These are phyloP conservation scores for Pythium dissotocum DNA, from an alignment of 352 stramenopile species.

Conservation along the genomic window DNA sequence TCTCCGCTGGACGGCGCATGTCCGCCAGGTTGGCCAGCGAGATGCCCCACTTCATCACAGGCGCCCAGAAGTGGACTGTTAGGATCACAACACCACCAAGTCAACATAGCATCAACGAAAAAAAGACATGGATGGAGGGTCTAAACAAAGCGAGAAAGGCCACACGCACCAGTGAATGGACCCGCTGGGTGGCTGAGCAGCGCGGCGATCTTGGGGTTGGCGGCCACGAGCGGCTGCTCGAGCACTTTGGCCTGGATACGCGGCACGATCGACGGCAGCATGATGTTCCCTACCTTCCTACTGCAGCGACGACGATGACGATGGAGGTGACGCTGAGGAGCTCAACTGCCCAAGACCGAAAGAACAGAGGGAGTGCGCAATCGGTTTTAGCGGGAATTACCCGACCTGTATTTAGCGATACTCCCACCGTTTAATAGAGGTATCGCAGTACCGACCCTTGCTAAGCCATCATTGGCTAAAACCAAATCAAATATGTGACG, in stretches of 20 bases:
- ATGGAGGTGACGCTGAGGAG: slow-evolving; percentile 1
- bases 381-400: neutral
- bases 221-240: slow-evolving; percentile 63
- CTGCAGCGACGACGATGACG: neutral
- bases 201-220: slow-evolving; percentile 59
- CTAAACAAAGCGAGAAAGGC: neutral
- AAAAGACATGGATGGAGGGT: neutral
- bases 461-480: too few species aligned
- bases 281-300: slow-evolving; percentile 10
- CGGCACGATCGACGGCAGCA: slow-evolving; percentile 74
- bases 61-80: slow-evolving; percentile 88
- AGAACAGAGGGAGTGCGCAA: neutral
- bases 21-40: slow-evolving; percentile 87
- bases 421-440: too few species aligned
- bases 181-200: slow-evolving; percentile 79
- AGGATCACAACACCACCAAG: too few species aligned
- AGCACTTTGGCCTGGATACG: slow-evolving; percentile 76
- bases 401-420: too few species aligned
- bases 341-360: neutral
- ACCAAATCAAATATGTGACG: too few species aligned
- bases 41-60: slow-evolving; percentile 89
- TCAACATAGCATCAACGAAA: too few species aligned
- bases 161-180: slow-evolving; percentile 74
- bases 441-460: too few species aligned
- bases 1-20: slow-evolving; percentile 77